Conservation (phyloP, 2,329 filamentous ascomycete species). For the Colletotrichum horii region DNA sequence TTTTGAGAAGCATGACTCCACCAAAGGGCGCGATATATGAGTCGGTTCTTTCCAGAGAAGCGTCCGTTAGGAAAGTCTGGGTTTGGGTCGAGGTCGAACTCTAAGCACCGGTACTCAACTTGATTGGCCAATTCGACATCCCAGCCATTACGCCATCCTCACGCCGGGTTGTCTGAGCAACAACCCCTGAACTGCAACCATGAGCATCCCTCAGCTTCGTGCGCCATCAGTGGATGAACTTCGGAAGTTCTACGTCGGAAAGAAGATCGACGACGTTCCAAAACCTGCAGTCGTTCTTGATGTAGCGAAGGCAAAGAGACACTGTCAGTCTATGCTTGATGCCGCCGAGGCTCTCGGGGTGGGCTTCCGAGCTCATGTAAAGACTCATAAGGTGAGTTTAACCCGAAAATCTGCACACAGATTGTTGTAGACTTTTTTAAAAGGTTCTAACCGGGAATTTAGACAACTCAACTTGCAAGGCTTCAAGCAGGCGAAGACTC, state of each 20-base stretch:
- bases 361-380: slow-evolving; percentile 66
- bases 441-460: rapidly evolving
- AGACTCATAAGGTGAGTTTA: slow-evolving; percentile 64
- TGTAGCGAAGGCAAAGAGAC: slow-evolving; percentile 52
- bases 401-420: not conserved
- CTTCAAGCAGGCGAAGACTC: slow-evolving; percentile 55
- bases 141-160: not conserved
- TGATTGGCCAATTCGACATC: not conserved
- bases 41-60: not conserved
- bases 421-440: too few species aligned
- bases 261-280: slow-evolving; percentile 39
- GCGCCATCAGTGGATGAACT: slow-evolving; percentile 14
- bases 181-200: not conserved
- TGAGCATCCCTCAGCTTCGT: slow-evolving; percentile 24
- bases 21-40: not conserved
- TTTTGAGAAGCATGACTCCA: not conserved
- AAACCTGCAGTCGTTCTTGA: slow-evolving; percentile 64
- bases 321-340: slow-evolving; percentile 62
- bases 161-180: not conserved
- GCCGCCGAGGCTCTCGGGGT: slow-evolving; percentile 53
- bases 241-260: slow-evolving; percentile 30
- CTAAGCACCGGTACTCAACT: not conserved
- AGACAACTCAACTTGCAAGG: slow-evolving; percentile 60
- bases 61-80: not conserved
- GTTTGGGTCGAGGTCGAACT: rapidly evolving